Base-by-base conservation (phyloP, 495 filamentous ascomycete genomes). In the Podospora appendiculata region DNA sequence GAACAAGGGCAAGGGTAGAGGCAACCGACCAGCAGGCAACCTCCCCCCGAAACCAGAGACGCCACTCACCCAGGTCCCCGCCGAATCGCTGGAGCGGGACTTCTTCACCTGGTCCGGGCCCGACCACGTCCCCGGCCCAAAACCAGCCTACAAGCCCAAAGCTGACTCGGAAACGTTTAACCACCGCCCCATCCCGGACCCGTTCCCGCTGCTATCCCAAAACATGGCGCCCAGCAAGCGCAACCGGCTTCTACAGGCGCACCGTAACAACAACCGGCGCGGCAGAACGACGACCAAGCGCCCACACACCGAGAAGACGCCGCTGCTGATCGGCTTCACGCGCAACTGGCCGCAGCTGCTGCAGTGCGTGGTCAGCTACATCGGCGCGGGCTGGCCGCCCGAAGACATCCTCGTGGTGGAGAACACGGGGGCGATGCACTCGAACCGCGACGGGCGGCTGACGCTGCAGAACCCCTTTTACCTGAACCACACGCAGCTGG, bases 391-490 rank as follows among this genome's bases (percentile, higher is more conserved):
- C 9, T 84, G 80, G 81, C 81, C 81, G 39, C 54, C 79, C 1
- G 62, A 62, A 33, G 78, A 83, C 51, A 83, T 85, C 51, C 77
- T 76, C 49, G 72, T 85, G 6, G 67, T 85, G 17, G 81, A 84
- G 53, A 85, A 84, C 60, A 84, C 79, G 8, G 81, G 81, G 1
- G 72, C 73, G 8, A 81, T 84, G 72, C 59, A 72, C 47, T 65
- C 75, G 1, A 85, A 85, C 53, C 52, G 58, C 36, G 58, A 72
- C 8, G 66, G 66, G 0, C 59, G 64, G 18, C 65, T 85, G 16
- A 74, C 74, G 0, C 58, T 80, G 0, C 78, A 84, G 44, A 85
- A 85, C 51, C 81, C 81, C 0, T 84, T 84, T 58, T 84, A 76
- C 53, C 63, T 85, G 8, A 79, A 83, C 56, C 72, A 82, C 51